phyloP scores from a whole-genome alignment of 768 basidiomycete genomes.

The Lentinula lateritia region DNA sequence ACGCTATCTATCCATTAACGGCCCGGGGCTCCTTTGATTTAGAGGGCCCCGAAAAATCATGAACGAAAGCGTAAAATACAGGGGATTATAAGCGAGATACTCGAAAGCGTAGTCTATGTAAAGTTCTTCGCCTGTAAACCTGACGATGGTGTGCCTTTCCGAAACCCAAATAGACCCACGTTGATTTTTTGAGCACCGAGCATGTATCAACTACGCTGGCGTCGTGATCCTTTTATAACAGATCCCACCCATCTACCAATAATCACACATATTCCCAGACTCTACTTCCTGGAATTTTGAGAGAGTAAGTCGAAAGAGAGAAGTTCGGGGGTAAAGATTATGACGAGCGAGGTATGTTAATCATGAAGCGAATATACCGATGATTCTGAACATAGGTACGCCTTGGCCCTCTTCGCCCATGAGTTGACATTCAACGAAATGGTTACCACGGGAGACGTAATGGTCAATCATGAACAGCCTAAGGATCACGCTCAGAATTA shows the following conservation, averaged over 20 bases:
- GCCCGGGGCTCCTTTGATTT: too few species aligned
- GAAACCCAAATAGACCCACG: neutral
- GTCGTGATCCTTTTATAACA: neutral
- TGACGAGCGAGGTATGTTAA: neutral
- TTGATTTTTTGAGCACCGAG: too few species aligned
- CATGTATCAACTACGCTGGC: neutral
- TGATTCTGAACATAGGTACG: constrained; percentile 82
- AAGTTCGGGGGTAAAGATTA: neutral
- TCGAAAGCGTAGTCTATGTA: neutral
- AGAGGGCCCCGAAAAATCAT: neutral
- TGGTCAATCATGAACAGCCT: constrained; percentile 87
- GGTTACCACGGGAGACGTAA: constrained; percentile 79
- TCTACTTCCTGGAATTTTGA: neutral
- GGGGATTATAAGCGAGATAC: neutral
- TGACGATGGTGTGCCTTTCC: neutral
- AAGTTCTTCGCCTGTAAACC: neutral
- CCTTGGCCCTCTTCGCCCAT: constrained; percentile 81
- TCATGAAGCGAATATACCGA: constrained; percentile 84
- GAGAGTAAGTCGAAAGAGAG: neutral
- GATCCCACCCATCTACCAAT: neutral
- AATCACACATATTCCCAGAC: neutral
- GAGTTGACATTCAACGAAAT: constrained; percentile 89
- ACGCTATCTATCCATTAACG: too few species aligned
- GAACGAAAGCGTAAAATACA: neutral
- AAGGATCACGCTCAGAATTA: neutral